These are phyloP conservation scores for Aspergillus clavatus DNA, from an alignment of 2,329 filamentous ascomycete genomes.

Conservation along the genomic window DNA sequence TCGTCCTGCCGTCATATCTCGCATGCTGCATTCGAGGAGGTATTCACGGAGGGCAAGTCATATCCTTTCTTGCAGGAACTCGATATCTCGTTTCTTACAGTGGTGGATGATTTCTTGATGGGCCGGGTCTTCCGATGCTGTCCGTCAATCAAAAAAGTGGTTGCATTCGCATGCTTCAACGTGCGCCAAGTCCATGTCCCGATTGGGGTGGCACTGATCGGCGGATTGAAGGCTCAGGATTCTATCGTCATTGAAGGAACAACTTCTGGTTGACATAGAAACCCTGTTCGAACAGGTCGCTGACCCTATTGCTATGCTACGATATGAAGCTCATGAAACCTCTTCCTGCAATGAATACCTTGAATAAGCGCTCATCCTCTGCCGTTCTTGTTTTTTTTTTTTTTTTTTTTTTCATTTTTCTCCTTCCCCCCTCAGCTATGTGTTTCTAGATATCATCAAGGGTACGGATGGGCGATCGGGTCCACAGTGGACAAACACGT, in stretches of 20 bases:
- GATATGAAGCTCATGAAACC: too few relatives aligned
- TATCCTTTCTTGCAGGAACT: slow-evolving; percentile 68
- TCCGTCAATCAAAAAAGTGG: slow-evolving; percentile 49
- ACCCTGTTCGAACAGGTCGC: not conserved
- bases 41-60: slow-evolving; percentile 58
- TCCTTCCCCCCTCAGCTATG: too few relatives aligned
- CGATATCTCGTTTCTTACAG: slow-evolving; percentile 65
- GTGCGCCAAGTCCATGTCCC: slow-evolving; percentile 54
- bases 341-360: too few relatives aligned
- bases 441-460: too few relatives aligned
- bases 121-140: slow-evolving; percentile 44
- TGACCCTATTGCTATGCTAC: not conserved
- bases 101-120: slow-evolving; percentile 43
- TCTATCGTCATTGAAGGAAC: slow-evolving; percentile 41
- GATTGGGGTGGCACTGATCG: slow-evolving; percentile 55
- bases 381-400: too few relatives aligned
- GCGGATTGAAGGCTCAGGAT: slow-evolving; percentile 55
- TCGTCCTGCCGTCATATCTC: slow-evolving; percentile 79
- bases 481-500: too few relatives aligned
- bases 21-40: slow-evolving; percentile 64
- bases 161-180: slow-evolving; percentile 60
- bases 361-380: too few relatives aligned
- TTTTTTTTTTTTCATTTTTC: too few relatives aligned
- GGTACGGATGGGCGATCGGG: too few relatives aligned
- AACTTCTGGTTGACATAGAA: slow-evolving; percentile 6